phyloP scores from a whole-genome alignment of 164 flowering plant genomes.

The Santalum album region DNA sequence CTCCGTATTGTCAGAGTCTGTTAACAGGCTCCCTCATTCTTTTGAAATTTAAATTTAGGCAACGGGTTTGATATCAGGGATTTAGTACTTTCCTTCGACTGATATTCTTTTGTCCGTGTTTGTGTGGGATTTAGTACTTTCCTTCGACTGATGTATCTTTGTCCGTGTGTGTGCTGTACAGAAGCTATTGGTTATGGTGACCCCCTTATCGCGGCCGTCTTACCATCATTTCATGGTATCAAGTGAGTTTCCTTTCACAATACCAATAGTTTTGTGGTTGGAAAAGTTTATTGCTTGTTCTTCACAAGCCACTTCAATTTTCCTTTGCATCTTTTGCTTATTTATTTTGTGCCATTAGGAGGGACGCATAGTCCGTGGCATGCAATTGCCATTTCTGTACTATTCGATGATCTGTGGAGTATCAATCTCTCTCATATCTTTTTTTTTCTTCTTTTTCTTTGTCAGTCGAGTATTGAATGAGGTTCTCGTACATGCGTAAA shows the following conservation, averaged over 20 bases:
- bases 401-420: too few species aligned
- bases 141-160: not conserved
- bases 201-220: constrained; percentile 79
- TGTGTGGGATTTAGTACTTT: not conserved
- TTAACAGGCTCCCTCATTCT: not conserved
- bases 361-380: too few species aligned
- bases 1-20: too few species aligned
- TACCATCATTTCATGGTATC: constrained; percentile 75
- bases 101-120: not conserved
- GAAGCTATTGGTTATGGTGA: constrained; percentile 94
- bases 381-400: too few species aligned
- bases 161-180: constrained; percentile 28
- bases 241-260: constrained; percentile 16
- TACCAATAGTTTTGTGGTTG: not conserved
- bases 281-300: too few species aligned
- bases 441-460: too few species aligned
- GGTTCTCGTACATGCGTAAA: too few species aligned
- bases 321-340: not conserved
- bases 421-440: too few species aligned
- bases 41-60: too few species aligned
- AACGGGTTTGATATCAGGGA: too few species aligned
- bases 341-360: not conserved
- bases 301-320: not conserved
- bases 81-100: not conserved
- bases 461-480: too few species aligned